Base-by-base conservation (phyloP, 306 rosid species). In the Quercus berberidifolia region DNA sequence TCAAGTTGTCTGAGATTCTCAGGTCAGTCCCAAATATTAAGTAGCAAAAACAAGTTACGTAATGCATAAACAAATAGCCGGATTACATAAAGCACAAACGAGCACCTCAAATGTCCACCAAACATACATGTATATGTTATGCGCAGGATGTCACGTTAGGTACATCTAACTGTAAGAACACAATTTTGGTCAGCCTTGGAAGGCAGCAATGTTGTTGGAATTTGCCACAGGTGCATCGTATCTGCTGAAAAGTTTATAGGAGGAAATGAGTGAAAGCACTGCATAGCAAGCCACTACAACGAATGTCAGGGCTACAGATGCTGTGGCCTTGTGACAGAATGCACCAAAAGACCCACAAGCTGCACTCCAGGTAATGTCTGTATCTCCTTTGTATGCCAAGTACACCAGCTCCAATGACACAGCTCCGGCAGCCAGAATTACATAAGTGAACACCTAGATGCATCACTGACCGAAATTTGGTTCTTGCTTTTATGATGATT, bases 211-310 rank as follows among this genome's bases (percentile, higher is more conserved):
- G 4, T 84, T 85, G 70, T 78, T 33, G 78, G 90, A 81, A 56
- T 63, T 56, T 26, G 25, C 67, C 30, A 43, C 57, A 1, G 97
- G 98, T 33, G 92, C 83, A 59, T 82, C 89, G 75, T 80, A 94
- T 46, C 81, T 92, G 82, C 78, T 87, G 91, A 94, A 94, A 0
- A 94, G 90, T 73, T 90, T 92, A 79, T 92, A 94, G 1, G 99
- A 92, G 14, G 99, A 94, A 68, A 91, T 80, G 68, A 92, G 83
- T 3, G 97, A 88, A 77, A 92, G 85, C 76, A 89, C 3, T 8
- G 84, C 95, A 79, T 86, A 92, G 79, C 89, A 90, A 60, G 79
- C 65, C 21, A 90, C 83, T 13, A 81, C 92, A 5, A 85, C 74
- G 75, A 92, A 92, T 10, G 93, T 94, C 35, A 87, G 67, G 43